Conservation (phyloP, 805 yeast genomes). For the Ascoidea rubescens region DNA sequence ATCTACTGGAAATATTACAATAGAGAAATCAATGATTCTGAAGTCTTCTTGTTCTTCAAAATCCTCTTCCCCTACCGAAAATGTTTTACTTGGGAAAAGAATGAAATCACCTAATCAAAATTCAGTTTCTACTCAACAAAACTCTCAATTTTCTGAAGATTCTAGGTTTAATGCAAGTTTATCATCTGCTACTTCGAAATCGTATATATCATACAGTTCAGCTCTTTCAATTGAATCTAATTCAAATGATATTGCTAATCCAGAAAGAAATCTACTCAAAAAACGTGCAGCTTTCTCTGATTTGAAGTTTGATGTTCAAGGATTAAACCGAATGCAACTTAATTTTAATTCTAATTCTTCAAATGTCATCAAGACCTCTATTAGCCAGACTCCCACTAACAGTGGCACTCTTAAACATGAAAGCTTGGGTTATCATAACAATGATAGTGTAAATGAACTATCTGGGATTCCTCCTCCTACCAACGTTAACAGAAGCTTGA, state of each 20-base stretch:
- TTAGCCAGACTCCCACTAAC: not conserved
- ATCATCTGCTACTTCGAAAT: constrained; percentile 21
- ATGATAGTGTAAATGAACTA: not conserved
- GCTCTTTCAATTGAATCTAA: constrained; percentile 23
- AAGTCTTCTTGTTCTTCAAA: not conserved
- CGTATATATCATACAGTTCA: constrained; percentile 50
- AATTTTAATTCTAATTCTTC: not conserved
- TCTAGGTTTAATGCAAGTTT: not conserved
- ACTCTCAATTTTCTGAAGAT: not conserved
- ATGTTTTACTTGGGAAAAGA: not conserved
- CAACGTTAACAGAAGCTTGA: not conserved
- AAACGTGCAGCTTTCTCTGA: not conserved
- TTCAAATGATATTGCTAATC: not conserved
- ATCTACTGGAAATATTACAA: not conserved
- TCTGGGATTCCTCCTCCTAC: not conserved
- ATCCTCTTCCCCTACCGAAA: not conserved
- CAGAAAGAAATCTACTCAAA: not conserved
- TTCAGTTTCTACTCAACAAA: not conserved
- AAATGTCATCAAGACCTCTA: not conserved
- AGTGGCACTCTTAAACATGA: not conserved
- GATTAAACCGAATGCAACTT: not conserved
- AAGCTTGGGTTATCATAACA: not conserved
- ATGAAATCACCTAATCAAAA: not conserved
- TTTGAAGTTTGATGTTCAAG: not conserved
- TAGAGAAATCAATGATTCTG: not conserved